Evolutionary conservation across 106 monocot genomes (phyloP).

Genomic region (Dioscorea dumetorum): DNA sequence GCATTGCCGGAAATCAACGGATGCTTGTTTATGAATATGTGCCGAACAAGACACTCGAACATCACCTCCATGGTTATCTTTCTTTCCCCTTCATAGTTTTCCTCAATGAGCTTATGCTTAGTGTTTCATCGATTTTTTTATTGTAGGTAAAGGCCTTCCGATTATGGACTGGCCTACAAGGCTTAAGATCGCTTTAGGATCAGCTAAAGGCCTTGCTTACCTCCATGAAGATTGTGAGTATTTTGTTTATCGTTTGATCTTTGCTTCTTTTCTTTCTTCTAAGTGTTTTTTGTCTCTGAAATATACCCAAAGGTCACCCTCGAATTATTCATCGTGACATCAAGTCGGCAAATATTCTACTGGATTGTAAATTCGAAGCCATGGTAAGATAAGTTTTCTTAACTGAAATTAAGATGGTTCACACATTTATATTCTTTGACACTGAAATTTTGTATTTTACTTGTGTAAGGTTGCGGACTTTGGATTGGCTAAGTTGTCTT

Average conservation of each 20-base stretch:
- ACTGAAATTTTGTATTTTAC: not conserved
- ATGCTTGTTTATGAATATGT: constrained; percentile 89
- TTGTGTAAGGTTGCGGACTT: constrained; percentile 77
- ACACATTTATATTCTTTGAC: not conserved
- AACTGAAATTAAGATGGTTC: not conserved
- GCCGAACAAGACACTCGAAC: constrained; percentile 74
- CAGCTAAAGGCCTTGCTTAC: constrained; percentile 89
- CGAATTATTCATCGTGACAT: constrained; percentile 89
- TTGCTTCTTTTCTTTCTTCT: not conserved
- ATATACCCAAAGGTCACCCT: constrained; percentile 53
- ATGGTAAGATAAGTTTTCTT: constrained; percentile 30
- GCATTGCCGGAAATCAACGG: constrained; percentile 54
- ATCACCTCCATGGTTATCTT: constrained; percentile 64
- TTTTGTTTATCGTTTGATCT: not conserved
- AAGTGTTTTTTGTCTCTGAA: not conserved
- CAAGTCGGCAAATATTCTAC: constrained; percentile 72
- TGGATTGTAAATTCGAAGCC: constrained; percentile 77
- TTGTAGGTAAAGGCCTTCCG: constrained; percentile 50
- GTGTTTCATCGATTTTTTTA: not conserved
- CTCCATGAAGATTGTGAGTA: constrained; percentile 92
- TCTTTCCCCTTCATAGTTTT: not conserved
- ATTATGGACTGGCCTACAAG: constrained; percentile 75
- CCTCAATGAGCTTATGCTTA: not conserved
- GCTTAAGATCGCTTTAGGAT: constrained; percentile 75
- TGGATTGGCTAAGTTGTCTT: constrained; percentile 73